A percentile compares a stretch with the other conserved stretches of the same genome.
These are phyloP conservation scores for Verticillium nonalfalfae DNA, from an alignment of 2,329 filamentous ascomycete species.

Conservation along the genomic window DNA sequence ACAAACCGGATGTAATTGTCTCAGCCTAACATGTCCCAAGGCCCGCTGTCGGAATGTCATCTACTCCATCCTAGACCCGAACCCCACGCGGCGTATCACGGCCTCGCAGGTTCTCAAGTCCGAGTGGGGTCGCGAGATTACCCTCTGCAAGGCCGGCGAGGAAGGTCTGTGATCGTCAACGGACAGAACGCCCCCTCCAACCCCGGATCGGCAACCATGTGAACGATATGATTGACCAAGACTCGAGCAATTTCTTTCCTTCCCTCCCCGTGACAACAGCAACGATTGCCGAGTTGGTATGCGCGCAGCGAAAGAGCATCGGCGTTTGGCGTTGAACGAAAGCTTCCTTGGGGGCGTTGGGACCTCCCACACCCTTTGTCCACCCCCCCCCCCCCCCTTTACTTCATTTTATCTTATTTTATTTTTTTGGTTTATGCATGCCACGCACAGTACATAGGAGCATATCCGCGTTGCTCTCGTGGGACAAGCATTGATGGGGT, in stretches of 20 bases:
- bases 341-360: not conserved
- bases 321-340: conserved; percentile 10
- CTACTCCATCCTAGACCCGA: conserved; percentile 96
- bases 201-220: not conserved
- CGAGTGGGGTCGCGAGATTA: conserved; percentile 97
- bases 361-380: not conserved
- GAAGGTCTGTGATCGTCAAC: conserved; percentile 68
- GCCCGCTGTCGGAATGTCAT: conserved; percentile 97
- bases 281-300: not conserved
- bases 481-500: not conserved
- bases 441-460: not conserved
- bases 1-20: not conserved
- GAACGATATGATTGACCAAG: not conserved
- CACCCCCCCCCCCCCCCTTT: not conserved
- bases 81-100: conserved; percentile 84
- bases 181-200: not conserved
- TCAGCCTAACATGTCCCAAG: conserved; percentile 35
- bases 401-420: not conserved
- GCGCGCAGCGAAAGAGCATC: conserved; percentile 6
- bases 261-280: not conserved
- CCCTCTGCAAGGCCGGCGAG: conserved; percentile 91
- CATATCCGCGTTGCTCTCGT: not conserved
- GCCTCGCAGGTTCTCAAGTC: conserved; percentile 96
- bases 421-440: conserved; percentile 1
- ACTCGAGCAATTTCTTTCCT: not conserved